Base-by-base conservation (phyloP, 2,329 filamentous ascomycete species). In the Pseudodiploospora longispora region DNA sequence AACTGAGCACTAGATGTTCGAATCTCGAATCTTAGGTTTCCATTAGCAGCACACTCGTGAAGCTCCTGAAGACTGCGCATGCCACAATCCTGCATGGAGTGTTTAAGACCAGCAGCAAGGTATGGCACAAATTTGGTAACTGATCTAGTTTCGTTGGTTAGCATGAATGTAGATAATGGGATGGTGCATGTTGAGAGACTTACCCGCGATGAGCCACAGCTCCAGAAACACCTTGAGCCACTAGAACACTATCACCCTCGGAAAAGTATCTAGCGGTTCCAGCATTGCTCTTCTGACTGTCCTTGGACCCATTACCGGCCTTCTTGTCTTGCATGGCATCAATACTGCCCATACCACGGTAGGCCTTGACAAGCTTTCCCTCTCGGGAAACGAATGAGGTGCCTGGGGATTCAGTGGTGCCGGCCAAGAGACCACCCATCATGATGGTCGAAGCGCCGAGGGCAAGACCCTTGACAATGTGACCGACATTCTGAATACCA, bases 241-340 rank as follows among this genome's bases (percentile, higher is more conserved):
- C 93, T 39, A 98, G 79, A 44, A 98, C 82, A 55, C 85, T 85
- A 68, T 96, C 91, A 49, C 90, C 90, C 70, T 98, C 93, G 36
- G 90, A 96, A 73, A 98, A 98, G 75, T 98, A 98, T 50, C 93
- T 84, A 37, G 93, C 93, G 51, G 94, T 97, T 60, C 93, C 93
- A 44, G 93, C 93, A 63, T 97, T 98, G 67, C 82, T 83, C 70
- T 83, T 79, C 66, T 85, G 82, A 66, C 74, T 80, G 62, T 89
- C 80, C 66, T 81, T 85, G 59, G 73, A 71, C 53, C 83, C 85
- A 47, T 68, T 75, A 44, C 86, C 88, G 8, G 90, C 89, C 76
- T 95, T 95, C 80, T 93, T 95, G 71, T 97, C 91, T 71, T 97
- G 90, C 93, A 98, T 98, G 55, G 93, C 93, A 59, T 96, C 93